Conservation (phyloP, 352 stramenopile genomes). For the Phytopythium ostracodes region DNA sequence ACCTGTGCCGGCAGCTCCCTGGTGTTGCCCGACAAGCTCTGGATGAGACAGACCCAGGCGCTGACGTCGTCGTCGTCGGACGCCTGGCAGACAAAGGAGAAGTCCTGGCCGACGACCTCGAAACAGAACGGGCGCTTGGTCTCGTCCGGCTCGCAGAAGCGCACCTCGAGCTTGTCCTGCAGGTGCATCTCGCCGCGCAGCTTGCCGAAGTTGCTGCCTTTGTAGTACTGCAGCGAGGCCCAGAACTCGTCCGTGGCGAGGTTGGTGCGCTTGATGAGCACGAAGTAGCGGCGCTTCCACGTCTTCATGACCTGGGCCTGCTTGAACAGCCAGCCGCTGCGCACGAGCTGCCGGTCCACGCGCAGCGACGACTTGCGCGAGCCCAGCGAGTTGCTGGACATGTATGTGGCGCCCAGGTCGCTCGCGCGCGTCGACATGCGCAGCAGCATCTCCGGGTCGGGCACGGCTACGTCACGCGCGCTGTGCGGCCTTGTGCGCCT, state of each 20-base stretch:
- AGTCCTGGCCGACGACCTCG: slow-evolving; percentile 65
- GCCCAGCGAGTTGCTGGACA: slow-evolving; percentile 34
- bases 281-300: slow-evolving; percentile 86
- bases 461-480: slow-evolving; percentile 18
- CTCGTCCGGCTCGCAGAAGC: slow-evolving; percentile 74
- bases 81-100: slow-evolving; percentile 74
- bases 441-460: slow-evolving; percentile 42
- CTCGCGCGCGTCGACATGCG: slow-evolving; percentile 40
- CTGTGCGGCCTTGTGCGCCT: slow-evolving; percentile 9
- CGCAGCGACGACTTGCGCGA: slow-evolving; percentile 27
- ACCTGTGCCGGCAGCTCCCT: slow-evolving; percentile 28
- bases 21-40: slow-evolving; percentile 54
- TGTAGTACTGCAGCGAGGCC: slow-evolving; percentile 83
- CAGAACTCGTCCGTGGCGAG: slow-evolving; percentile 57
- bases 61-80: slow-evolving; percentile 84
- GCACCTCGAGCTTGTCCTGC: slow-evolving; percentile 63
- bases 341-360: slow-evolving; percentile 45
- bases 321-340: slow-evolving; percentile 53
- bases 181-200: slow-evolving; percentile 75
- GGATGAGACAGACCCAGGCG: slow-evolving; percentile 79
- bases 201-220: slow-evolving; percentile 78
- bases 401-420: slow-evolving; percentile 29
- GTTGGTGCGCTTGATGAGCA: slow-evolving; percentile 82
- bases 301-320: slow-evolving; percentile 73
- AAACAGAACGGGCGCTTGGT: slow-evolving; percentile 85